Base-by-base conservation (phyloP, 2,329 filamentous ascomycete species). In the Colletotrichum cereale region DNA sequence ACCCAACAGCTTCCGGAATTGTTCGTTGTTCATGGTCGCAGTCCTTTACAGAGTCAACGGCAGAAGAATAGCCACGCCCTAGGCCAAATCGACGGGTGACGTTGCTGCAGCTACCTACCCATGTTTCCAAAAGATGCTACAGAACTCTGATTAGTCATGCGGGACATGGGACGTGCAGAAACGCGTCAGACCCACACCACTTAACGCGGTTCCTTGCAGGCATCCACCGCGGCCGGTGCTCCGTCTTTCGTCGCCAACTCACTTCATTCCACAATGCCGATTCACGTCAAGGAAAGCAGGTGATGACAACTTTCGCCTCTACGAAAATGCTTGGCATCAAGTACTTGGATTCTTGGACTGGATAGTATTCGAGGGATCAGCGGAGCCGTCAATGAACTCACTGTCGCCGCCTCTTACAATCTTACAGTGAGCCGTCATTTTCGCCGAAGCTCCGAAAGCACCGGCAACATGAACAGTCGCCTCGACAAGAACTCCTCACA, bases 1-100 rank as follows among this genome's bases (percentile, higher is more conserved):
- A 56, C 91, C 85, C 29, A 97, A 82, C 8, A 98, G 88, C 74
- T 92, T 92, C 66, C 96, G 92, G 78, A 99, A 99, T 77, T 98
- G 94, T 53, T 95, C 90, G 86, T 98, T 98, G 81, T 98, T 97
- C 96, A 99, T 98, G 47, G 53, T 56, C 38, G 36, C 60, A 18
- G 5, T 71, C 26, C 34, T 12, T 57, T n/a, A 24, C 31, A 40
- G 18, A 38, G 29, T 40, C 21, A 7, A 47, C 6, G 18, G 24
- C 26, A 63, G 61, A 44, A 31, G n/a, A 44, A 24, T 21, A 24
- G 36, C 34, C 16, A n/a, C 50, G 24, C 21, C 1, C 40, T 24
- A 14, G 34, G 16, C 53, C 24, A 62, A 34, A n/a, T 48, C 24
- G 16, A 26, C n/a, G 36, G 60, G 5, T 50, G 44, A 26, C 44